These are phyloP conservation scores for Arthrobotrys sinensis DNA, from an alignment of 2,329 filamentous ascomycete genomes.

Conservation along the genomic window DNA sequence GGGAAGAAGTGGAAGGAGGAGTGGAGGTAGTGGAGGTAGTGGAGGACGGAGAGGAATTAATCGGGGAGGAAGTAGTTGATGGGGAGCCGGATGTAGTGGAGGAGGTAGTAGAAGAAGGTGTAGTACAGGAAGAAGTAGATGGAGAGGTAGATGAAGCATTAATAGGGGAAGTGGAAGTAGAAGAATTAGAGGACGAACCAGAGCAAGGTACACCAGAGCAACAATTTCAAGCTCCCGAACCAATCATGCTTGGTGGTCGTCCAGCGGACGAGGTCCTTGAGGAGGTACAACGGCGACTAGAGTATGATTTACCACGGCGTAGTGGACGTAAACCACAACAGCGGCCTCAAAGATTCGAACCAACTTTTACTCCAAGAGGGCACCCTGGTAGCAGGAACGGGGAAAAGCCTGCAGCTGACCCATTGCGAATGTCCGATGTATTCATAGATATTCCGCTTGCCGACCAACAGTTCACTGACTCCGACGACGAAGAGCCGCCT, in stretches of 20 bases:
- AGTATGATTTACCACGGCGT: not conserved
- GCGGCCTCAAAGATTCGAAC: not conserved
- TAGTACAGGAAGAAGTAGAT: not conserved
- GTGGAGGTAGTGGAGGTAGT: too few relatives aligned
- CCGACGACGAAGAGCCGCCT: not conserved
- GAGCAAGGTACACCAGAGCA: not conserved
- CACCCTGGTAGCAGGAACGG: not conserved
- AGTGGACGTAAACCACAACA: not conserved
- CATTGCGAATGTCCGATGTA: not conserved
- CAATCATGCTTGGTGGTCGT: conserved; percentile 1
- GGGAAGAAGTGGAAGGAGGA: not conserved
- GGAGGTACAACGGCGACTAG: not conserved
- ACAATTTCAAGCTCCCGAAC: not conserved
- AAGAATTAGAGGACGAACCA: not conserved
- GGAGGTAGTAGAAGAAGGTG: not conserved
- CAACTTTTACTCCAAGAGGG: not conserved
- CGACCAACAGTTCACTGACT: not conserved
- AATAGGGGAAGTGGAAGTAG: not conserved
- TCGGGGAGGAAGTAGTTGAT: too few relatives aligned
- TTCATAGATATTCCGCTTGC: not conserved
- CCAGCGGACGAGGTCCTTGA: not conserved
- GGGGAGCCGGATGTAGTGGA: too few relatives aligned
- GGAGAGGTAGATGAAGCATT: not conserved
- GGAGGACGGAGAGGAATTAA: too few relatives aligned
- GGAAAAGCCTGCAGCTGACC: not conserved